Conservation (phyloP, 192 early-diverging fungal species). For the Backusella macrospora region DNA sequence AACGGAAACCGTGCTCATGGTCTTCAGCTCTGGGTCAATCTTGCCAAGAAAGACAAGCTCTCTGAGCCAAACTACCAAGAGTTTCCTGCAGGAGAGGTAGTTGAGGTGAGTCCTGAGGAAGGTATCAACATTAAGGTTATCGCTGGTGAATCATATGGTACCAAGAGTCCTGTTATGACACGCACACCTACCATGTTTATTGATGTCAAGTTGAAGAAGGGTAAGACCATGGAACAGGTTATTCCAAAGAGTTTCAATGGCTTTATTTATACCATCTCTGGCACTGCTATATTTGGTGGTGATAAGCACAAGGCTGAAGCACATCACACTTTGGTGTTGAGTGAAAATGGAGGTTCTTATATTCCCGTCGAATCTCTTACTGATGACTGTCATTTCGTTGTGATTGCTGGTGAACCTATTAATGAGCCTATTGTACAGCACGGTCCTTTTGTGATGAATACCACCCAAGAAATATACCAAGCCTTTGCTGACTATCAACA, state of each 20-base stretch:
- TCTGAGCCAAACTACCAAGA: conserved; percentile 74
- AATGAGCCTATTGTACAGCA: conserved; percentile 64
- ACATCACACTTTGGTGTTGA: conserved; percentile 51
- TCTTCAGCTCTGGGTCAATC: conserved; percentile 81
- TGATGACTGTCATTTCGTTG: conserved; percentile 35
- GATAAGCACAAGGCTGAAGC: conserved; percentile 34
- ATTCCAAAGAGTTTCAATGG: conserved; percentile 60
- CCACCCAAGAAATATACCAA: conserved; percentile 49
- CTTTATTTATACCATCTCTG: conserved; percentile 66
- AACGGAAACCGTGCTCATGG: conserved; percentile 39
- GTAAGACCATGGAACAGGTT: conserved; percentile 53
- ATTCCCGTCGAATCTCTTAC: conserved; percentile 44
- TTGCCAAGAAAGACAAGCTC: conserved; percentile 73
- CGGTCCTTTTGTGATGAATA: conserved; percentile 70
- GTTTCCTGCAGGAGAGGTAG: conserved; percentile 64
- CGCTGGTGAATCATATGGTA: conserved; percentile 79
- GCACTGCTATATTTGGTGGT: conserved; percentile 55
- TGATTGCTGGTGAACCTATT: conserved; percentile 43
- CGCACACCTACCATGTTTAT: conserved; percentile 81
- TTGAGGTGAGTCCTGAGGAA: conserved; percentile 54
- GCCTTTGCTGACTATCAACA: conserved; percentile 60
- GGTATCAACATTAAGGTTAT: conserved; percentile 79
- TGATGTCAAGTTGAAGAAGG: conserved; percentile 67
- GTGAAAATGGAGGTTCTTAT: conserved; percentile 37
- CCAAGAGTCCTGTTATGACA: conserved; percentile 70